Evolutionary conservation across 768 basidiomycete genomes (phyloP).

Genomic region (Podaxis sp.): DNA sequence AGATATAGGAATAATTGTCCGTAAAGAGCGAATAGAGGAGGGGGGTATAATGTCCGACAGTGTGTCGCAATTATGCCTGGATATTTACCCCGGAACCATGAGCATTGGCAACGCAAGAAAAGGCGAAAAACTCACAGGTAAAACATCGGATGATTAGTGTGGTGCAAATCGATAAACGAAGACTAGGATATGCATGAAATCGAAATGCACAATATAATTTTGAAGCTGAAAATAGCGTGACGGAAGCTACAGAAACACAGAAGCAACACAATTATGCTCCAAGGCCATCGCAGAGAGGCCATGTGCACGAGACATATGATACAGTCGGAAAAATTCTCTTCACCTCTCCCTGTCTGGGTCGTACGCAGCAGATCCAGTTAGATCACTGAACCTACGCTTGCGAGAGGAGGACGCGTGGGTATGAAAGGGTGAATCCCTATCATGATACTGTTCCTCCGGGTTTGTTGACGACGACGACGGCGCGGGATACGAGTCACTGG

Average conservation of each 20-base stretch:
- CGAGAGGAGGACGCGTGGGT: conserved; percentile 28
- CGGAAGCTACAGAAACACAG: conserved; percentile 9
- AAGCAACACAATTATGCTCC: conserved; percentile 3
- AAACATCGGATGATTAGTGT: conserved; percentile 18
- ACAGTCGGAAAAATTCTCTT: conserved; percentile 12
- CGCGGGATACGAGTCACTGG: conserved; percentile 29
- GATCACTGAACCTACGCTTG: conserved; percentile 16
- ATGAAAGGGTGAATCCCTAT: conserved; percentile 22
- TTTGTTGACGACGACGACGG: conserved; percentile 4
- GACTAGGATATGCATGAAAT: conserved; percentile 5
- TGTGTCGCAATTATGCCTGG: background rate
- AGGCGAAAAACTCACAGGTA: conserved; percentile 14
- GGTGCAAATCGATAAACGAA: conserved; percentile 11
- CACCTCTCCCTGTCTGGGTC: background rate
- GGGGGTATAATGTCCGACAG: conserved; percentile 10
- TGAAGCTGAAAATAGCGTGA: conserved; percentile 3
- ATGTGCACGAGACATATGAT: conserved; percentile 16
- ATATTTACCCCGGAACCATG: background rate
- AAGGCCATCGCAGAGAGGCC: background rate
- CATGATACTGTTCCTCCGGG: conserved; percentile 23
- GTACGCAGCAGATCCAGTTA: conserved; percentile 10
- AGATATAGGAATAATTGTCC: conserved; percentile 5
- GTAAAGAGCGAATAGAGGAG: conserved; percentile 6
- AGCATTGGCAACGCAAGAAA: background rate
- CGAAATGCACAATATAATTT: conserved; percentile 12